Evolutionary conservation across 345 rosid species (phyloP), one percentile per base, ranked within the genome.

Genomic region (Rhizophora mangle): DNA sequence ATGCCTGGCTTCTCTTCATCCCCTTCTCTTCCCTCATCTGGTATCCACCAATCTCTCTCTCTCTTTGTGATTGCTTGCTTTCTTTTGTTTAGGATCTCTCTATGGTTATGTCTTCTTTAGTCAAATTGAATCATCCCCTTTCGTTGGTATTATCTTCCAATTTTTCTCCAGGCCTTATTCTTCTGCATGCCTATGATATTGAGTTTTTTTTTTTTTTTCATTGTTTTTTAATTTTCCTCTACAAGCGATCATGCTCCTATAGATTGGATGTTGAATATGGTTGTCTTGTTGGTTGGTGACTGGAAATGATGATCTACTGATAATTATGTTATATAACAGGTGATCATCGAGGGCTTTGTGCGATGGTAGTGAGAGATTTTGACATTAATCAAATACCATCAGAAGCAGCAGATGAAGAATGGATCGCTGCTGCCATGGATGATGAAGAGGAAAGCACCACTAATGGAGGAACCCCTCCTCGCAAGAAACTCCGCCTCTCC

Each of bases 401-500:
- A 43, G 49, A 13, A 43, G 49, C 4, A 63, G 82, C 43, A 27
- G 84, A 79, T 39, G 83, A 76, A 59, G 84, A 80, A 62, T 80
- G 85, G 91, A 81, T 82, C 79, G 78, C 77, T 10, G 71, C 60
- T 62, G 78, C 76, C 80, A 76, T 68, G 81, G 87, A 46, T 72
- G 91, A 84, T 68, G 84, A 84, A 53, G 88, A 82, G 55, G 88
- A 82, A 52, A 80, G 76, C 72, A 77, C 74, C 63, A 82, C 68
- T 37, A 43, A 43, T 43, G 49, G 18, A 43, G 89, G 82, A 47
- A 84, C 68, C 43, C 91, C 92, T 27, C 95, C 98, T 5, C 90
- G 98, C 49, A 93, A 87, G 67, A 93, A 94, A 65, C 98, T 94
- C 63, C 93, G 98, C 8, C 85, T 94, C 21, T 77, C 95, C 7